These are phyloP conservation scores for Citrus glauca DNA, from an alignment of 345 rosid species.

Conservation along the genomic window DNA sequence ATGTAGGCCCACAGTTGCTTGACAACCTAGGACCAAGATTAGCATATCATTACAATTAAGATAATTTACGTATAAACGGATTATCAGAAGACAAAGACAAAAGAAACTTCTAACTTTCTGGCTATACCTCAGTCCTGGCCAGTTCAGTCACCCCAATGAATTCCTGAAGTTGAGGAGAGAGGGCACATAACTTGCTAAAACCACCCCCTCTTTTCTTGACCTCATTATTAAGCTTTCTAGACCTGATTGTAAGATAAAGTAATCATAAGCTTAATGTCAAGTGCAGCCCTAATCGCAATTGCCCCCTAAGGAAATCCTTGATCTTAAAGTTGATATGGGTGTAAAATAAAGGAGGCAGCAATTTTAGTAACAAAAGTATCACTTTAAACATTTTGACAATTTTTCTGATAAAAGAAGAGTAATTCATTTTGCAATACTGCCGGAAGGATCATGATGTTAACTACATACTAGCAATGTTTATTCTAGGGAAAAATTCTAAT, in stretches of 20 bases:
- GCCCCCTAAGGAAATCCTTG: neutral
- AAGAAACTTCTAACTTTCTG: neutral
- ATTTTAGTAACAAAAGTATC: neutral
- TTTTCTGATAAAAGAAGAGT: neutral
- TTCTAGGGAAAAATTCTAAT: neutral
- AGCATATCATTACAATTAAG: constrained; percentile 8
- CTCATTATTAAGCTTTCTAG: constrained; percentile 24
- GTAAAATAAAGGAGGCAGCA: neutral
- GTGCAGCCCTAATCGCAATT: neutral
- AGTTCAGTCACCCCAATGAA: constrained; percentile 31
- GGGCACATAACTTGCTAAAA: constrained; percentile 39
- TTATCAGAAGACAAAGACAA: neutral
- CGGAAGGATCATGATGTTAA: neutral
- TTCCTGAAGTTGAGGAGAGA: constrained; percentile 44
- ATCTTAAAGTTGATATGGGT: neutral
- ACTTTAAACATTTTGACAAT: neutral
- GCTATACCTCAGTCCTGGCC: constrained; percentile 39
- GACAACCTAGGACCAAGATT: constrained; percentile 45
- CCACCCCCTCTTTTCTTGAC: constrained; percentile 45
- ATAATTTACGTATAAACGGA: neutral
- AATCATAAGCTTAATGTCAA: constrained; percentile 10
- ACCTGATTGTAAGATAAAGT: constrained; percentile 24
- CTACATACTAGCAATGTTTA: neutral
- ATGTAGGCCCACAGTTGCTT: constrained; percentile 55
- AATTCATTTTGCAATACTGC: neutral